These are phyloP conservation scores for Pyrenula massariospora DNA, from an alignment of 495 filamentous ascomycete genomes.

Conservation along the genomic window DNA sequence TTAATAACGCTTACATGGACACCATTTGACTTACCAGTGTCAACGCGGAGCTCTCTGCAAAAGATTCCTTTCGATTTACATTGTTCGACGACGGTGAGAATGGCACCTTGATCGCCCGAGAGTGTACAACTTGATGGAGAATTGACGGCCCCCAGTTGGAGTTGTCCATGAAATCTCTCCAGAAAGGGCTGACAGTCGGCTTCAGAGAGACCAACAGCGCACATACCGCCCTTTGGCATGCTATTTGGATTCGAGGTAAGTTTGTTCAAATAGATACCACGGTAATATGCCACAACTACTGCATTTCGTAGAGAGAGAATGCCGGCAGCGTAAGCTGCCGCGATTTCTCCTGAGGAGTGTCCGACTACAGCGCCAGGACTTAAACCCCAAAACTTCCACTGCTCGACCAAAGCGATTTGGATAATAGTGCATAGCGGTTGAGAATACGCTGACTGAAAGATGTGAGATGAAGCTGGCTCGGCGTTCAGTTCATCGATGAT, in stretches of 20 bases:
- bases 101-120: slow-evolving; percentile 2
- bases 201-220: slow-evolving; percentile 5
- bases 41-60: not conserved
- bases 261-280: slow-evolving; percentile 2
- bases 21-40: not conserved
- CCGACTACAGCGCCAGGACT: slow-evolving; percentile 11
- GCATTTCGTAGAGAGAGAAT: slow-evolving; percentile 4
- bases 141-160: slow-evolving; percentile 10
- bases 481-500: not conserved
- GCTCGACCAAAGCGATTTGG: slow-evolving; percentile 10
- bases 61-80: slow-evolving; percentile 25
- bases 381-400: slow-evolving; percentile 5
- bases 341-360: slow-evolving; percentile 17
- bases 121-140: slow-evolving; percentile 10
- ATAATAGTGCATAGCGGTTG: slow-evolving; percentile 11
- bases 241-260: not conserved
- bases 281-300: slow-evolving; percentile 10
- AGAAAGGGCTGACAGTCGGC: slow-evolving; percentile 1
- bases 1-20: not conserved
- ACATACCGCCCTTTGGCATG: slow-evolving; percentile 5
- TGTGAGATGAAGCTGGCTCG: slow-evolving; percentile 2
- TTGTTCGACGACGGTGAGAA: slow-evolving; percentile 6
- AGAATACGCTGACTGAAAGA: not conserved
- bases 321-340: slow-evolving; percentile 15
- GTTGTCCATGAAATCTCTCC: not conserved